Conservation (phyloP, 148 eudicot species). For the Chenopodium suecicum region DNA sequence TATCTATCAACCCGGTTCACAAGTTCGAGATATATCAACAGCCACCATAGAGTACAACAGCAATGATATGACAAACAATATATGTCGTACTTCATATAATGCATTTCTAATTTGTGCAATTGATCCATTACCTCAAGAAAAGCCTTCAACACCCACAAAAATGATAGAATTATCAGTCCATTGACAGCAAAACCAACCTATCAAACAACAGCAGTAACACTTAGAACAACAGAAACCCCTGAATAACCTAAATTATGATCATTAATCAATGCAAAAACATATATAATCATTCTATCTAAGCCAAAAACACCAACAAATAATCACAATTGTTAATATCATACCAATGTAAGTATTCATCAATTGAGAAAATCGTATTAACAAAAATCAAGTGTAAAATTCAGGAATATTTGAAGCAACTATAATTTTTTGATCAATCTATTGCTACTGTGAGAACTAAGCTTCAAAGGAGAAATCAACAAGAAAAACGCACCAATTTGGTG, state of each 20-base stretch:
- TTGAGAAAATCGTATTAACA: no score
- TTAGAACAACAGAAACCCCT: neutral
- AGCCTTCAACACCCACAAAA: slow-evolving; percentile 93
- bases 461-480: neutral
- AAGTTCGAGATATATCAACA: slow-evolving; percentile 5
- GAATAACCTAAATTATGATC: neutral
- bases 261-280: neutral
- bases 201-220: slow-evolving; percentile 9
- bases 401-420: no score
- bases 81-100: neutral
- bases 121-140: slow-evolving; percentile 73
- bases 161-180: slow-evolving; percentile 77
- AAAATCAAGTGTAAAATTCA: no score
- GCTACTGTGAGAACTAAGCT: neutral
- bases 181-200: slow-evolving; percentile 94
- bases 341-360: no score
- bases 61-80: neutral
- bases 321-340: no score
- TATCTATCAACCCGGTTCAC: neutral
- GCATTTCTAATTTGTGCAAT: neutral
- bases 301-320: no score
- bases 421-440: neutral
- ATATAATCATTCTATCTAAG: neutral
- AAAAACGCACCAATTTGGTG: slow-evolving; percentile 59
- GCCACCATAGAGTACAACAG: neutral